Conservation (phyloP, 2,329 filamentous ascomycete genomes). For the Colletotrichum musicola region DNA sequence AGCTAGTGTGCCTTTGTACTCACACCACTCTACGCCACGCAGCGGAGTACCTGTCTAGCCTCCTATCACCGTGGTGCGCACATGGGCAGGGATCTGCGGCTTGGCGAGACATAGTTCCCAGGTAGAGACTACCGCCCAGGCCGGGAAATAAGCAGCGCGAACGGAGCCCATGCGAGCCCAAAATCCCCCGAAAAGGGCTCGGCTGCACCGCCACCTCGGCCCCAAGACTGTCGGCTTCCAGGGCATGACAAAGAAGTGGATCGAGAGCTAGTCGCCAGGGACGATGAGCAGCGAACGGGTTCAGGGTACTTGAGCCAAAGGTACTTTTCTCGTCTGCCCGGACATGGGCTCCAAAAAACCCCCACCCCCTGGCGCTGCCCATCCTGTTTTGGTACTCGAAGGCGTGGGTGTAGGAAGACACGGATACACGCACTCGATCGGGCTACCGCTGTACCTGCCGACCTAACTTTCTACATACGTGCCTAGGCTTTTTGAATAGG, state of each 20-base stretch:
- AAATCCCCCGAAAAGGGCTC: constrained; percentile 30
- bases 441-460: constrained; percentile 2
- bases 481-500: no score
- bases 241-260: constrained; percentile 15
- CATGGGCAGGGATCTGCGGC: constrained; percentile 15
- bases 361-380: background rate
- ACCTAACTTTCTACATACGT: no score
- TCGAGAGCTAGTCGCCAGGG: background rate
- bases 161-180: constrained; percentile 35
- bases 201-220: constrained; percentile 20
- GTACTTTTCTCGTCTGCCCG: constrained; percentile 20
- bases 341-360: constrained; percentile 10
- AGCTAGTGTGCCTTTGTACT: background rate
- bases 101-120: constrained; percentile 15
- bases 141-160: constrained; percentile 37
- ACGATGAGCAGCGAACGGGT: constrained; percentile 14
- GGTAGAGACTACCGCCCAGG: constrained; percentile 31
- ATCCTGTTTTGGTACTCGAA: background rate
- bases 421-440: constrained; percentile 29
- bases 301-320: background rate
- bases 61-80: no score
- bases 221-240: background rate
- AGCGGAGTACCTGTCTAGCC: no score
- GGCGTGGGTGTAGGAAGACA: constrained; percentile 11
- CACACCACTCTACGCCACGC: background rate